Evolutionary conservation across 441 rosid species (phyloP), one percentile per base, ranked within the genome.

Genomic region (Jatropha multifida): DNA sequence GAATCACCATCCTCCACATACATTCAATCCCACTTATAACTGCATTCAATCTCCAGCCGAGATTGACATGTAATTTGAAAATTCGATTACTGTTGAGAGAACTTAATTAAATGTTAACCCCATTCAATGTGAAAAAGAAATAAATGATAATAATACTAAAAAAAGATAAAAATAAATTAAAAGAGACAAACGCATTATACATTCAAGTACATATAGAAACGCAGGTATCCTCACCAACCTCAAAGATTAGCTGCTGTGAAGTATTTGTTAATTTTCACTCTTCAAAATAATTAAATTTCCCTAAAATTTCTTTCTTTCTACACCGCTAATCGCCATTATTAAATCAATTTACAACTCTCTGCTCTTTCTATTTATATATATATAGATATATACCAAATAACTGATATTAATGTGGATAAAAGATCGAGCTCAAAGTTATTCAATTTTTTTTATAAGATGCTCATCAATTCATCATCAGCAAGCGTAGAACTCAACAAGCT

Each of bases 401-500:
- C 18, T 5, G 20, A n/a, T 32, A 32, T 13, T 54, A 54, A 54
- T 15, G 58, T 54, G 2, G n/a, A 17, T 5, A 7, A 18, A 15
- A 17, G n/a, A 14, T 14, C 18, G 56, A 52, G 17, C 56, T 17
- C 1, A 7, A 17, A 52, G 58, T 52, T 52, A 52, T 52, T 52
- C n/a, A 52, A 1, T 14, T 52, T 18, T 14, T 52, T 52, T 44
- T 52, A 17, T 15, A n/a, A 54, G 14, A 1, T 15, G 14, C 14
- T 13, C 48, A 54, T 14, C 62, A 23, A 5, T 3, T 38, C 23
- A 40, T 61, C 42, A 15, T 86, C 82, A 93, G 64, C 92, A 93
- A 14, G 90, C 88, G 81, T 93, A 93, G 83, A 89, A 93, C 78
- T 90, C 89, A 44, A 85, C 94, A 10, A 93, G 89, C 79, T 93